A percentile compares a stretch with the other conserved stretches of the same genome.
phyloP scores from a whole-genome alignment of 1,284 basidiomycete species.

The Xerocomus tenax region DNA sequence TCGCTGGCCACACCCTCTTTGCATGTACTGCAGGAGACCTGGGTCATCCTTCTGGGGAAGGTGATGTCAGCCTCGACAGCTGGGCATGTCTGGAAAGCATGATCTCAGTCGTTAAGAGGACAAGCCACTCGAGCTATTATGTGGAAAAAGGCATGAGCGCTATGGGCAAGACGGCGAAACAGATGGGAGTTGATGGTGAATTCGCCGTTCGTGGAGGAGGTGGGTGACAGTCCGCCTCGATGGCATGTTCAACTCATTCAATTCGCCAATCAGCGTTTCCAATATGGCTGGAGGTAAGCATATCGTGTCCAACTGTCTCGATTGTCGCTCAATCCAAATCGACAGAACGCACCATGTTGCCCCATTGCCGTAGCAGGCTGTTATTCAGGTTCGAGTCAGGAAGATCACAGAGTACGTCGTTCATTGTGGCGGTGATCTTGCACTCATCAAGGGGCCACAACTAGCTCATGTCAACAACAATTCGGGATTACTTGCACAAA shows the following conservation, averaged over 20 bases:
- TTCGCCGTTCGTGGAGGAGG: slow-evolving; percentile 65
- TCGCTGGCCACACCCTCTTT: slow-evolving; percentile 69
- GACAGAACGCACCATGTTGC: slow-evolving; percentile 69
- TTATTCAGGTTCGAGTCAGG: slow-evolving; percentile 72
- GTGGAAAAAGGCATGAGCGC: slow-evolving; percentile 75
- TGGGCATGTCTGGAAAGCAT: slow-evolving; percentile 72
- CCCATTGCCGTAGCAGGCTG: slow-evolving; percentile 72
- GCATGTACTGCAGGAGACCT: slow-evolving; percentile 74
- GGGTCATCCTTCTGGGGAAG: slow-evolving; percentile 52
- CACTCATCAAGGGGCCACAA: slow-evolving; percentile 3
- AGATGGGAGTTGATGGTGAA: slow-evolving; percentile 59
- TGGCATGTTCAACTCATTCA: slow-evolving; percentile 6
- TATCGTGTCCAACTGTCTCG: not conserved
- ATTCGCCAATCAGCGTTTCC: slow-evolving; percentile 53
- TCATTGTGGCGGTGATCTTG: not conserved
- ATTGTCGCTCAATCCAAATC: slow-evolving; percentile 5
- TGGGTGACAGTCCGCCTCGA: slow-evolving; percentile 31
- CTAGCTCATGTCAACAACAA: slow-evolving; percentile 55
- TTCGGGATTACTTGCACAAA: slow-evolving; percentile 65
- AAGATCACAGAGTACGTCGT: slow-evolving; percentile 63
- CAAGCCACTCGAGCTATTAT: slow-evolving; percentile 76
- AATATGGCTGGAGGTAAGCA: slow-evolving; percentile 66
- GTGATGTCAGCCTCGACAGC: slow-evolving; percentile 70
- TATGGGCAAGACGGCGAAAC: slow-evolving; percentile 65
- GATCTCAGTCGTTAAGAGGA: slow-evolving; percentile 66